Percentiles rank a stretch among this genome's conserved stretches.
phyloP scores from a whole-genome alignment of 371 early-diverging fungal genomes.

The Haplosporangium sp. region DNA sequence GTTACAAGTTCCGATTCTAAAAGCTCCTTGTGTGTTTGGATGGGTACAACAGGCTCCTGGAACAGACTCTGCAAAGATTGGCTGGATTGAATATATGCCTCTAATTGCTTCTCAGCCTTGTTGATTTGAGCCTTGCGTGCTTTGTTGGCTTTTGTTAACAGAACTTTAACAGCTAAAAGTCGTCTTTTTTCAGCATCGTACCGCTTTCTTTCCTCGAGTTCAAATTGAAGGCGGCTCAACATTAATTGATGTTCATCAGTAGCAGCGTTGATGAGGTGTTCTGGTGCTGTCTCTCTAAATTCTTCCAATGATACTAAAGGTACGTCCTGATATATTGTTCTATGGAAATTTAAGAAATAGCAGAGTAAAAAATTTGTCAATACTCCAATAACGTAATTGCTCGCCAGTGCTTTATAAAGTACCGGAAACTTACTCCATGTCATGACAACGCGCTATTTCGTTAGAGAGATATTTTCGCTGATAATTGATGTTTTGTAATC shows the following conservation, averaged over 20 bases:
- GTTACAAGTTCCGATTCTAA: neutral
- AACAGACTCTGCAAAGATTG: constrained; percentile 42
- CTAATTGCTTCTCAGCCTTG: constrained; percentile 44
- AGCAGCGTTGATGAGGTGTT: constrained; percentile 11
- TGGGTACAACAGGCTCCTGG: constrained; percentile 32
- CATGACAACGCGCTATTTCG: constrained; percentile 55
- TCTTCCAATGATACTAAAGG: constrained; percentile 42
- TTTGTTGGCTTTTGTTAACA: constrained; percentile 45
- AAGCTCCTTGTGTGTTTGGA: constrained; percentile 23
- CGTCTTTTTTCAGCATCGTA: constrained; percentile 51
- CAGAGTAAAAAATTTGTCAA: neutral
- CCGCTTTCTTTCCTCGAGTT: constrained; percentile 52
- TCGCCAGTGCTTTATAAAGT: neutral
- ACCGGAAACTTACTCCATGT: constrained; percentile 44
- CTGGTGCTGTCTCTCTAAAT: constrained; percentile 35
- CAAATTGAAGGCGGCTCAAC: constrained; percentile 49
- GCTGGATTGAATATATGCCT: constrained; percentile 33
- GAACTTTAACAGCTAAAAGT: constrained; percentile 39
- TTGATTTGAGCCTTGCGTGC: constrained; percentile 31
- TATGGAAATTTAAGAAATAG: neutral
- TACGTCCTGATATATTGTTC: constrained; percentile 52
- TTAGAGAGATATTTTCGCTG: constrained; percentile 52
- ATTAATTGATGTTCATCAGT: constrained; percentile 40
- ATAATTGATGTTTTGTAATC: constrained; percentile 50
- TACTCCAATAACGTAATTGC: too few relatives aligned